Conservation (phyloP, 768 basidiomycete genomes). For the Agrocybe pediades region DNA sequence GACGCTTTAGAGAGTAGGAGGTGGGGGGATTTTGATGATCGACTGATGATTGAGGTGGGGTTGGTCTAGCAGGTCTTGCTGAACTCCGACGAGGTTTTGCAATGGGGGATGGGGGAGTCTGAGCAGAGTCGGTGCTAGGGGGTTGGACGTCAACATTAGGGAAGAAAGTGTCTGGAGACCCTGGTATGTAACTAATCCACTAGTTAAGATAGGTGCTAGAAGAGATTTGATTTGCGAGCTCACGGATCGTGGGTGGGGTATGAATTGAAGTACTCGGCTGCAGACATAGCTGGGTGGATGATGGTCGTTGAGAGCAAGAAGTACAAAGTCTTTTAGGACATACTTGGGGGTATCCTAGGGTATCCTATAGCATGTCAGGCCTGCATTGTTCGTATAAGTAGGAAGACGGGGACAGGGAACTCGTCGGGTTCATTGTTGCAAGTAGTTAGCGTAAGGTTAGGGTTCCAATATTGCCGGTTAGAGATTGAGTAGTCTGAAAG, state of each 20-base stretch:
- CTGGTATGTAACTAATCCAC: conserved; percentile 13
- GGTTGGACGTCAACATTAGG: conserved; percentile 15
- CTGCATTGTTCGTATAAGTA: too few relatives aligned
- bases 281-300: conserved; percentile 3
- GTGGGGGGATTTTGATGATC: conserved; percentile 1
- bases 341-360: too few relatives aligned
- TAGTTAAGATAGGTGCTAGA: background rate
- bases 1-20: conserved; percentile 9
- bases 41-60: conserved; percentile 2
- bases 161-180: conserved; percentile 19
- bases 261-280: conserved; percentile 12
- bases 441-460: background rate
- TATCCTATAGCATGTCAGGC: too few relatives aligned
- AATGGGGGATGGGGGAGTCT: conserved; percentile 12
- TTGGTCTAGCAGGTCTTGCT: conserved; percentile 5
- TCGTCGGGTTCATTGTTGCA: too few relatives aligned
- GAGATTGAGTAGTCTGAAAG: background rate
- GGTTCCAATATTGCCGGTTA: background rate
- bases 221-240: background rate
- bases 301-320: background rate
- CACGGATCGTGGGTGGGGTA: conserved; percentile 8
- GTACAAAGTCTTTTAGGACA: too few relatives aligned
- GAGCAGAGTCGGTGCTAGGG: conserved; percentile 17
- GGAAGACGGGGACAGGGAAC: too few relatives aligned
- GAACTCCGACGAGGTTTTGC: conserved; percentile 1